Evolutionary conservation across 768 basidiomycete genomes (phyloP), one percentile per base, ranked within the genome.

Genomic region (Mrakia gelida): DNA sequence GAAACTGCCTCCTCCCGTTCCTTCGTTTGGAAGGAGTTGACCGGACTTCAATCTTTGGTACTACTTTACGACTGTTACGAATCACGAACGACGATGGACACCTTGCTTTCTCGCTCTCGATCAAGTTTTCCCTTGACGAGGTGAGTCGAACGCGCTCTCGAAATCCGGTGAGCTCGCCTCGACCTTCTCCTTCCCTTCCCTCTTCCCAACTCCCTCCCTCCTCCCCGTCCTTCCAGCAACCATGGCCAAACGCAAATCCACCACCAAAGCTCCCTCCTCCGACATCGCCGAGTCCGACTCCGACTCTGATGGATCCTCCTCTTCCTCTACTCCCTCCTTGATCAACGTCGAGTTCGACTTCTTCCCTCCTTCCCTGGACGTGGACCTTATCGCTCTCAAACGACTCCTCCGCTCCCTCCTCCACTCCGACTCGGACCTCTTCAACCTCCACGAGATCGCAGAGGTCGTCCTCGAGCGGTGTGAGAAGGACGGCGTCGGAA

Each of bases 321-420:
- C 61, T n/a, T 78, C 77, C 28, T 78, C 77, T 0, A 65, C 77
- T 3, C 77, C 77, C 15, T 78, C 77, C 49, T 87, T 91, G 81
- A 88, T 95, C 85, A 89, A 95, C 84, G 91, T 95, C 80, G 91
- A 92, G 82, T 98, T 98, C 82, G 94, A 97, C 80, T 98, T 97
- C 83, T 95, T 93, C 87, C 91, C 93, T 83, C 90, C 93, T 9
- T 91, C 92, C 80, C 89, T 92, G 3, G 87, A 92, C 81, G 95
- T 98, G 85, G 97, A 92, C 83, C 90, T 92, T 82, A 84, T 85
- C 80, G 93, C 95, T 2, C 81, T 87, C 73, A 87, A 87, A 80
- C 84, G 85, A 30, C 82, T 88, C 32, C 81, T 87, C 4, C 82
- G 83, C 3, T 87, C 87, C 81, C 84, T 86, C 7, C 86, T 96